Evolutionary conservation across 2,329 filamentous ascomycete species (phyloP), one percentile per base, ranked within the genome.

Genomic region (Periconia digitata): DNA sequence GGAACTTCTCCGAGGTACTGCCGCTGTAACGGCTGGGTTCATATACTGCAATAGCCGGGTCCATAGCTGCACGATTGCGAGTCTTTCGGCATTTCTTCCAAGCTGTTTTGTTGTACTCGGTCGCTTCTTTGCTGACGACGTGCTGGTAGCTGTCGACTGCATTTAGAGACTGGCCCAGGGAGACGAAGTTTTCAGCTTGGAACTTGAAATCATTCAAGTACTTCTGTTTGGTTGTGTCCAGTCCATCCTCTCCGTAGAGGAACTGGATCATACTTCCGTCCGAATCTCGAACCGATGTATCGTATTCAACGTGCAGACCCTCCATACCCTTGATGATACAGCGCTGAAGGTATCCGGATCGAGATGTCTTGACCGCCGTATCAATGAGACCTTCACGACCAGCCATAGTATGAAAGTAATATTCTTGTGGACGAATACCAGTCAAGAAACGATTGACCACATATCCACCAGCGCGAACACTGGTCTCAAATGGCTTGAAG

Each of bases 311-410:
- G 62, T 85, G 87, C 37, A 97, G 79, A 3, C 94, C 94, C 72
- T 99, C 94, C 88, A 99, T 95, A 53, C 94, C 94, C 76, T 99
- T 99, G 76, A 99, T 95, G 54, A 99, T 81, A 80, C 94, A 99
- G 67, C 95, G 83, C 70, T 99, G 94, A 43, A 99, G 79, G 68
- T 99, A 99, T 51, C 94, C 95, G 22, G 94, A 97, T 66, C 94
- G 87, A 8, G 92, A 95, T 1, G 94, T 99, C 76, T 99, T 99
- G 71, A 99, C 94, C 55, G 94, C 94, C 17, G 94, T 99, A 81
- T 99, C 94, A 67, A 99, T 99, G 57, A 99, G 78, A 79, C 94
- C 94, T 80, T 99, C 95, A 75, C 94, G 85, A 62, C 95, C 95
- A 66, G 92, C 94, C 95, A 99, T 99, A 72, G 95, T 91, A 82